A percentile compares a stretch with the other conserved stretches of the same genome.
These are phyloP conservation scores for Hericium rajendrae DNA, from an alignment of 768 basidiomycete species.

Conservation along the genomic window DNA sequence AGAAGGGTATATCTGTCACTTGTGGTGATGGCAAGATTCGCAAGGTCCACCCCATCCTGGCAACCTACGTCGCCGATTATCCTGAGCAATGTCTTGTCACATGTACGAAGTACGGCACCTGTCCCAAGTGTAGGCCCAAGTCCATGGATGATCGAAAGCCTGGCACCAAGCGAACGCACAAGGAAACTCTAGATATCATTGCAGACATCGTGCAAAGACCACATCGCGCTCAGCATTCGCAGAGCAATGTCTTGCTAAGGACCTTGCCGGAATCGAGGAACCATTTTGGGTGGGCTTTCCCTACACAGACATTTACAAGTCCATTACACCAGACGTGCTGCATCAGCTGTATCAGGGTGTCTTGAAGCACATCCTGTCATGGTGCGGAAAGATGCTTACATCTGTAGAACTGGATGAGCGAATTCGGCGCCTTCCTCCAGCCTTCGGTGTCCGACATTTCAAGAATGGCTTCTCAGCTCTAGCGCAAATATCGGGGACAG, in stretches of 20 bases:
- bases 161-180: no score
- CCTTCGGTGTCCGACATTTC: neutral
- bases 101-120: neutral
- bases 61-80: constrained; percentile 14
- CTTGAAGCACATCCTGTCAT: constrained; percentile 7
- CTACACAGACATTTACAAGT: constrained; percentile 8
- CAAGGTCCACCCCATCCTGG: constrained; percentile 12
- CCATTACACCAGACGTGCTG: constrained; percentile 13
- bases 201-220: neutral
- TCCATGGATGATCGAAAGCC: no score
- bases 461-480: neutral
- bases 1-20: constrained; percentile 9
- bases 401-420: neutral
- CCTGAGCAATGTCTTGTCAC: constrained; percentile 17
- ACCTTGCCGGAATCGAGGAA: neutral
- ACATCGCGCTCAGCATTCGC: neutral
- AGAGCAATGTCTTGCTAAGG: neutral
- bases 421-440: neutral
- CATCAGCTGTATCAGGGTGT: constrained; percentile 12
- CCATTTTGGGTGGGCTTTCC: constrained; percentile 15
- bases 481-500: neutral
- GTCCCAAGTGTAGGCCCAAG: neutral
- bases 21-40: constrained; percentile 12
- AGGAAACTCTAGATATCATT: neutral
- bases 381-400: neutral